Percentiles rank a stretch among this genome's conserved stretches.
These are phyloP conservation scores for Boletus coccyginus DNA, from an alignment of 768 basidiomycete species.

Conservation along the genomic window DNA sequence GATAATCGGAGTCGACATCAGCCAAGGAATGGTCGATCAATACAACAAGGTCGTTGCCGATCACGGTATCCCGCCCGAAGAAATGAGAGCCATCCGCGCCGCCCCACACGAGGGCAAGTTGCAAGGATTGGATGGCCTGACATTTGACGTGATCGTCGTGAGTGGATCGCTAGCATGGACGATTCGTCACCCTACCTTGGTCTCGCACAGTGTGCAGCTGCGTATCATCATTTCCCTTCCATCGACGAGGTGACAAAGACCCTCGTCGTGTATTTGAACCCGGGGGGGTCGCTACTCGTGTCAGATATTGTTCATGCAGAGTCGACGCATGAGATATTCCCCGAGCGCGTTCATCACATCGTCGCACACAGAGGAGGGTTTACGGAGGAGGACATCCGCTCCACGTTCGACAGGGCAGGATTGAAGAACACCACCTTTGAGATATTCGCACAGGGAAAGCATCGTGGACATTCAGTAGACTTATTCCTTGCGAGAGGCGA, in stretches of 20 bases:
- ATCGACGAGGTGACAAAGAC: slow-evolving; percentile 48
- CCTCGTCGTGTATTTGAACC: slow-evolving; percentile 58
- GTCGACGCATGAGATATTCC: slow-evolving; percentile 25
- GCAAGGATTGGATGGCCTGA: slow-evolving; percentile 48
- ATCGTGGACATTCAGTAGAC: slow-evolving; percentile 33
- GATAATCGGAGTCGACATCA: slow-evolving; percentile 76
- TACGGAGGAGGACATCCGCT: slow-evolving; percentile 43
- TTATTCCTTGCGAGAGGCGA: slow-evolving; percentile 60
- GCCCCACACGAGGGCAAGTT: slow-evolving; percentile 46
- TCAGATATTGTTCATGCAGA: slow-evolving; percentile 45
- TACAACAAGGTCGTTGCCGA: slow-evolving; percentile 58
- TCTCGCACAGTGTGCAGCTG: slow-evolving; percentile 49
- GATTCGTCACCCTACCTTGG: neutral
- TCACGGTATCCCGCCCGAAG: slow-evolving; percentile 61
- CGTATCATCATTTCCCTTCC: slow-evolving; percentile 62
- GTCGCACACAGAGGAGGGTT: slow-evolving; percentile 60
- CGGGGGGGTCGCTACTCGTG: slow-evolving; percentile 58
- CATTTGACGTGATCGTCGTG: slow-evolving; percentile 73
- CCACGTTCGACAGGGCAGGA: slow-evolving; percentile 52
- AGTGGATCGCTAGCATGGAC: slow-evolving; percentile 23
- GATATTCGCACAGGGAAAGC: slow-evolving; percentile 29
- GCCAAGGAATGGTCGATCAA: slow-evolving; percentile 62
- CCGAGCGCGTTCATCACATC: slow-evolving; percentile 37
- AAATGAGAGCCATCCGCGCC: slow-evolving; percentile 60
- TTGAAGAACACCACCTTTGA: slow-evolving; percentile 44